Conservation (phyloP, 768 basidiomycete genomes). For the Xerocomellus chrysenteron region DNA sequence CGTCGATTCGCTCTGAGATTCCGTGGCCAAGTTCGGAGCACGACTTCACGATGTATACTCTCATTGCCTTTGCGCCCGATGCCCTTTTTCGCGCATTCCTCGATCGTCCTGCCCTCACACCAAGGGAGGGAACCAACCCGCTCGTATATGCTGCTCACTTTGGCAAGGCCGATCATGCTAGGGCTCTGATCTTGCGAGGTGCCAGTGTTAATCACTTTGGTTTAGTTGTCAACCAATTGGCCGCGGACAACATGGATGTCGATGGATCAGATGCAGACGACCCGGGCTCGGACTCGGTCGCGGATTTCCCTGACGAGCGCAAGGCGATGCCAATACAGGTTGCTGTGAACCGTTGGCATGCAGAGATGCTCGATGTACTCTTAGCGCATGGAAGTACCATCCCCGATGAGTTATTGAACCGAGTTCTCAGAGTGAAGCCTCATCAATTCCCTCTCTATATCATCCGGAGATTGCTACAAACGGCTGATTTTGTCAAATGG, state of each 20-base stretch:
- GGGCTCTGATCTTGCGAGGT: neutral
- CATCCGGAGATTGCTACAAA: neutral
- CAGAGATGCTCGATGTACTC: conserved; percentile 1
- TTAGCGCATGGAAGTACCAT: neutral
- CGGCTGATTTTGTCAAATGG: neutral
- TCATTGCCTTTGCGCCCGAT: conserved; percentile 3
- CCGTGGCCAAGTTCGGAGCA: conserved; percentile 6
- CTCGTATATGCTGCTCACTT: conserved; percentile 10
- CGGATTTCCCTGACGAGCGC: neutral
- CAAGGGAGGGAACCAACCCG: conserved; percentile 3
- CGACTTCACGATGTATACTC: conserved; percentile 1
- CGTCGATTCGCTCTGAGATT: neutral
- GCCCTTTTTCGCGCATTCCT: neutral
- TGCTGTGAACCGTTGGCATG: conserved; percentile 2
- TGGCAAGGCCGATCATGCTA: neutral
- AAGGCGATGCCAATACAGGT: neutral
- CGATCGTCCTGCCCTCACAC: neutral
- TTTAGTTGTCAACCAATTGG: neutral
- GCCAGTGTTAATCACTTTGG: neutral
- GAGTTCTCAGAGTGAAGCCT: neutral
- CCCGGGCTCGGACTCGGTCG: neutral
- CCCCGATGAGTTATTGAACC: neutral
- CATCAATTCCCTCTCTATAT: conserved; percentile 3
- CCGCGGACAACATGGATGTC: neutral
- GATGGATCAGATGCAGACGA: neutral